These are phyloP conservation scores for Trichoderma arundinaceum DNA, from an alignment of 2,329 filamentous ascomycete genomes.

Conservation along the genomic window DNA sequence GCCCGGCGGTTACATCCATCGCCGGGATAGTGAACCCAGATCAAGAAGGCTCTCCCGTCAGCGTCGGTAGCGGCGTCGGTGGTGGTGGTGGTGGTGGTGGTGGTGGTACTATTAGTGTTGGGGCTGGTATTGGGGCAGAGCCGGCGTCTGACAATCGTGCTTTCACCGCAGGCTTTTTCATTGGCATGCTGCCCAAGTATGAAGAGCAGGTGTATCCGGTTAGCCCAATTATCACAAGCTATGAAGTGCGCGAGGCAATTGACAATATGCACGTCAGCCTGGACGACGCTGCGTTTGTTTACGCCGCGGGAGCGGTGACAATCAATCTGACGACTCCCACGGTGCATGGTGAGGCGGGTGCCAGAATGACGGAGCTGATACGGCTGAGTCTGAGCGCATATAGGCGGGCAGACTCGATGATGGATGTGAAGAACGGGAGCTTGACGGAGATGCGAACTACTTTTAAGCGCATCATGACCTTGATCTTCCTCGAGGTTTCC, in stretches of 20 bases:
- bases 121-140: neutral
- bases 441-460: constrained; percentile 48
- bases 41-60: neutral
- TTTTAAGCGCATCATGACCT: constrained; percentile 54
- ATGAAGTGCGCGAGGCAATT: constrained; percentile 43
- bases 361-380: constrained; percentile 42
- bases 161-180: constrained; percentile 44
- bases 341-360: constrained; percentile 40
- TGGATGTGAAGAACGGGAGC: constrained; percentile 44
- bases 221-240: constrained; percentile 44
- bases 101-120: neutral
- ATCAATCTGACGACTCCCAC: constrained; percentile 45
- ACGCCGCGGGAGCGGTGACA: constrained; percentile 46
- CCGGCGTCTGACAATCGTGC: neutral
- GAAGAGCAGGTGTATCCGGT: constrained; percentile 47
- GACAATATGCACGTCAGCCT: constrained; percentile 42
- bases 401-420: constrained; percentile 39
- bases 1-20: constrained; percentile 37
- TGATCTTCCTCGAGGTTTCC: constrained; percentile 58
- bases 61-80: neutral
- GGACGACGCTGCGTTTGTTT: constrained; percentile 46
- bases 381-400: constrained; percentile 37
- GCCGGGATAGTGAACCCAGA: constrained; percentile 38
- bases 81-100: neutral
- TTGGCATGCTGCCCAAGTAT: constrained; percentile 43